Percentiles rank a stretch among this genome's conserved stretches.
Conservation (phyloP, 306 rosid species). For the Medicago ruthenica region DNA sequence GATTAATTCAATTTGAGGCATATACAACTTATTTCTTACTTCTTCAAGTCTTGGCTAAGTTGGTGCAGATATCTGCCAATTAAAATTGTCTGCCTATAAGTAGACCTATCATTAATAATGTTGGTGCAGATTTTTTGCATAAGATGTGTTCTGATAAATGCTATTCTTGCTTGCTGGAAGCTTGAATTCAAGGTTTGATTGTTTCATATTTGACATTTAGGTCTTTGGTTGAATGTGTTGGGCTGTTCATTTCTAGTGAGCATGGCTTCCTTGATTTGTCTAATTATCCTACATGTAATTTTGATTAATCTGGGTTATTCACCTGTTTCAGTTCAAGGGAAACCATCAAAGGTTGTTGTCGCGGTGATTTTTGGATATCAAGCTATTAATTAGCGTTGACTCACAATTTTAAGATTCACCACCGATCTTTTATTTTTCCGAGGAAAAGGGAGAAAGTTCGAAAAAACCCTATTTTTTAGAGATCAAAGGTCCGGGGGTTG, state of each 20-base stretch:
- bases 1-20: conserved; percentile 9
- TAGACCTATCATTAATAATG: conserved; percentile 7
- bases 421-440: too few species aligned
- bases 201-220: conserved; percentile 45
- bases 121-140: too few species aligned
- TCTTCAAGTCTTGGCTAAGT: conserved; percentile 5
- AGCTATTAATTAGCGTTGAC: too few species aligned
- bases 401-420: too few species aligned
- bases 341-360: conserved; percentile 87
- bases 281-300: conserved; percentile 72
- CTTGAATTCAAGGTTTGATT: not conserved
- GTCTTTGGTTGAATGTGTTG: conserved; percentile 85
- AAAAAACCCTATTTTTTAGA: too few species aligned
- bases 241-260: conserved; percentile 97
- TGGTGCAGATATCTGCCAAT: conserved; percentile 10
- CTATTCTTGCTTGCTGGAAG: conserved; percentile 16
- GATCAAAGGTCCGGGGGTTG: too few species aligned
- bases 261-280: conserved; percentile 94
- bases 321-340: conserved; percentile 84
- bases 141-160: conserved; percentile 15
- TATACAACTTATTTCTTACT: too few species aligned
- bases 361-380: too few species aligned
- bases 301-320: conserved; percentile 45
- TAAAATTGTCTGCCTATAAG: not conserved
- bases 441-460: too few species aligned